Percentiles rank a stretch among this genome's conserved stretches.
Conservation (phyloP, 1,139 yeast genomes). For the Maudiozyma humilis region DNA sequence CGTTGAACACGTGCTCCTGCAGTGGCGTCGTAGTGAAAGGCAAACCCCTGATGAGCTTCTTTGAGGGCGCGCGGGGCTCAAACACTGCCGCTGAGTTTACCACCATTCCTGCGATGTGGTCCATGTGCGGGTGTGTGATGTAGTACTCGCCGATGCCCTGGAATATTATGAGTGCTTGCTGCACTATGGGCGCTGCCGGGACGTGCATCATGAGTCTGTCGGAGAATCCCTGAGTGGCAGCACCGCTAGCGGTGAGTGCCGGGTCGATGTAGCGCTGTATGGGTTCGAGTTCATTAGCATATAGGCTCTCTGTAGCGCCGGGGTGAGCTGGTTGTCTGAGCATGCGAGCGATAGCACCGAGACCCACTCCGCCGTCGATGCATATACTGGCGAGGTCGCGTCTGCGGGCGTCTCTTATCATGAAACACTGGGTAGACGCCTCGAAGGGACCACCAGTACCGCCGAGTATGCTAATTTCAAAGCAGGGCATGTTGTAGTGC, state of each 20-base stretch:
- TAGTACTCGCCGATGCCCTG: conserved; percentile 37
- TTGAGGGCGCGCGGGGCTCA: conserved; percentile 14
- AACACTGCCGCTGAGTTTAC: conserved; percentile 61
- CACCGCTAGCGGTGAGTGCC: neutral
- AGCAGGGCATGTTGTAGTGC: conserved; percentile 14
- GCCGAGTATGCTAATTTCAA: conserved; percentile 57
- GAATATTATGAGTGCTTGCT: conserved; percentile 12
- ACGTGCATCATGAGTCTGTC: neutral
- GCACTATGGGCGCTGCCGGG: neutral
- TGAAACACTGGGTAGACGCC: conserved; percentile 54
- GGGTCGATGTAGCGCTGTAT: conserved; percentile 1
- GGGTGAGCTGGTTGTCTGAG: conserved; percentile 22
- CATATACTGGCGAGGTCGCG: conserved; percentile 40
- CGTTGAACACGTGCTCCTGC: conserved; percentile 57
- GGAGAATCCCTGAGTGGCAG: neutral
- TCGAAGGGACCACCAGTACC: conserved; percentile 76
- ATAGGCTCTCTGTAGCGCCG: conserved; percentile 1
- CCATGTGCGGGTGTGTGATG: conserved; percentile 79
- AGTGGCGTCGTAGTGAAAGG: conserved; percentile 46
- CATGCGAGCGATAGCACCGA: conserved; percentile 48
- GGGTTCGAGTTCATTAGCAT: conserved; percentile 2
- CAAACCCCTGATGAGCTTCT: conserved; percentile 47
- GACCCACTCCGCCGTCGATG: conserved; percentile 76
- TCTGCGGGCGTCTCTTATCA: conserved; percentile 42
- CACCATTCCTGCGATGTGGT: conserved; percentile 63